A percentile compares a stretch with the other conserved stretches of the same genome.
Evolutionary conservation across 1,139 yeast genomes (phyloP).

Genomic region (Pichia sp.): DNA sequence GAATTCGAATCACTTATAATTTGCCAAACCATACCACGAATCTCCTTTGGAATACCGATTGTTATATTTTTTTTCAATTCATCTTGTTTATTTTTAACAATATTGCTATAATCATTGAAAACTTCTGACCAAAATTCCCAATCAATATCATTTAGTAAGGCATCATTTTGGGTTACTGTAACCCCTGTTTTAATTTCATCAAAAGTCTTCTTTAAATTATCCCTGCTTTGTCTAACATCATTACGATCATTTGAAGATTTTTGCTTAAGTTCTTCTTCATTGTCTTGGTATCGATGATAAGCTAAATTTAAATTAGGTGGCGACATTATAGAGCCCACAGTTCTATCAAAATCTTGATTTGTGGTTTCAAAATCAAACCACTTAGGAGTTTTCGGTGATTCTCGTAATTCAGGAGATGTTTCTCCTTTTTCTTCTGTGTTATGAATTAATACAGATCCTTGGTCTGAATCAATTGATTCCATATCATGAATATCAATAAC

Average conservation of each 20-base stretch:
- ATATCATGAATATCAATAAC: slow-evolving; percentile 7
- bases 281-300: slow-evolving; percentile 34
- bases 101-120: slow-evolving; percentile 62
- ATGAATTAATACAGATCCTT: slow-evolving; percentile 3
- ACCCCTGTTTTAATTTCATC: slow-evolving; percentile 37
- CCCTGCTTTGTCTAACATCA: slow-evolving; percentile 41
- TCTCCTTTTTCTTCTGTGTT: background rate
- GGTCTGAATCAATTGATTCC: slow-evolving; percentile 12
- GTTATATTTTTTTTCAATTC: slow-evolving; percentile 56
- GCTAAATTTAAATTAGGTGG: slow-evolving; percentile 35
- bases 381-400: slow-evolving; percentile 18
- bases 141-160: slow-evolving; percentile 39
- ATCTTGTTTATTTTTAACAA: slow-evolving; percentile 60
- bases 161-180: slow-evolving; percentile 25
- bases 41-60: slow-evolving; percentile 75
- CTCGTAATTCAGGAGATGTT: background rate
- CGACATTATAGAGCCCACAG: slow-evolving; percentile 16
- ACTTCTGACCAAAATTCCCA: slow-evolving; percentile 90
- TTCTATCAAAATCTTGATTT: slow-evolving; percentile 11
- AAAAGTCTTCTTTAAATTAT: slow-evolving; percentile 57
- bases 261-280: slow-evolving; percentile 31
- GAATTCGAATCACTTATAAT: slow-evolving; percentile 77
- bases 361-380: slow-evolving; percentile 25
- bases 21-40: slow-evolving; percentile 92
- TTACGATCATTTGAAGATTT: slow-evolving; percentile 29